These are phyloP conservation scores for Papiliotrema laurentii DNA, from an alignment of 1,284 basidiomycete genomes.

Conservation along the genomic window DNA sequence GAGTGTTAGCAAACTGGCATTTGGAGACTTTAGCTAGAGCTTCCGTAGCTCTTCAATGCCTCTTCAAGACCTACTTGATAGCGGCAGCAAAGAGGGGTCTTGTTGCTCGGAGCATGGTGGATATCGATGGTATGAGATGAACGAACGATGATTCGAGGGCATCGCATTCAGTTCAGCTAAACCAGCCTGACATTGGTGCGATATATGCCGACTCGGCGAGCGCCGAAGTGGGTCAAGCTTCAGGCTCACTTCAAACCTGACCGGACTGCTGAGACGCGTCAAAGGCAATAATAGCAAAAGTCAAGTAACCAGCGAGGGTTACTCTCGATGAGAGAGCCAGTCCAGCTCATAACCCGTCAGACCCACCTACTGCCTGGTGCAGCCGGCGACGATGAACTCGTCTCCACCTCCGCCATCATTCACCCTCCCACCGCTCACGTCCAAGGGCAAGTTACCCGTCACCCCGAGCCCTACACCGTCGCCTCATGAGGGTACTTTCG, in stretches of 20 bases:
- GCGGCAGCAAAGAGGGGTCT: slow-evolving; percentile 58
- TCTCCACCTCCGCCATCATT: slow-evolving; percentile 33
- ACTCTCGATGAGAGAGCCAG: too few species aligned
- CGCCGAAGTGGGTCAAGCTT: too few species aligned
- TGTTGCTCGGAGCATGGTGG: slow-evolving; percentile 68
- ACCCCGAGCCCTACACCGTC: slow-evolving; percentile 27
- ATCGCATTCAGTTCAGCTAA: too few species aligned
- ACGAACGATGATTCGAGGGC: neutral
- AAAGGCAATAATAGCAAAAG: too few species aligned
- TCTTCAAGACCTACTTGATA: slow-evolving; percentile 28
- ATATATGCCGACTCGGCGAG: too few species aligned
- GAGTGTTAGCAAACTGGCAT: too few species aligned
- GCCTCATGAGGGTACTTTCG: slow-evolving; percentile 11
- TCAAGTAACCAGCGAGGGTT: too few species aligned
- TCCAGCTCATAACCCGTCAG: too few species aligned
- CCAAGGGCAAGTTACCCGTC: slow-evolving; percentile 21
- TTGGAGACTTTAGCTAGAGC: neutral
- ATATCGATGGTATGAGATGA: neutral
- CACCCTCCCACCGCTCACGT: slow-evolving; percentile 31
- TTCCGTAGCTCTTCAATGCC: neutral
- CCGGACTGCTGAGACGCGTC: too few species aligned
- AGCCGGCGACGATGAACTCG: slow-evolving; percentile 24
- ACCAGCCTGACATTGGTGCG: neutral
- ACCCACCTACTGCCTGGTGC: neutral
- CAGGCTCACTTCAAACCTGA: too few species aligned